Evolutionary conservation across 2,329 filamentous ascomycete genomes (phyloP), one percentile per base, ranked within the genome.

Genomic region (Colletotrichum tropicicola): DNA sequence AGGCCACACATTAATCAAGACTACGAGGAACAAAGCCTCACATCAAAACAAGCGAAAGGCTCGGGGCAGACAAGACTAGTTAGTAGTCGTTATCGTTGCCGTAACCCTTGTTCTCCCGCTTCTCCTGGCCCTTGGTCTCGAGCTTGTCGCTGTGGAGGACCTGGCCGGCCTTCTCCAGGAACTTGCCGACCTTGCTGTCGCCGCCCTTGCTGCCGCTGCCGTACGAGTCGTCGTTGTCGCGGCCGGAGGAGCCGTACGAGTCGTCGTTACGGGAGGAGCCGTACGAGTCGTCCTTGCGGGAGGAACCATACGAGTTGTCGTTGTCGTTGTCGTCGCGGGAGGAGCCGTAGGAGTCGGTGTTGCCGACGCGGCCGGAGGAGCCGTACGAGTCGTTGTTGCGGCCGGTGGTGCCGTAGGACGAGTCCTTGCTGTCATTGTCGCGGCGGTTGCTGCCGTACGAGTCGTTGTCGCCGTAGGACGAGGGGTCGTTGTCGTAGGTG

Each of bases 161-260:
- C 12, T 75, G 73, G 8, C 86, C 85, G 6, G 82, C 83, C 79
- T 87, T 89, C 77, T 90, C 85, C 74, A 89, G 77, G 23, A 89
- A 60, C 76, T 86, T 88, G 48, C 87, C 87, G 21, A 86, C 56
- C 15, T 80, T 82, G 53, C 83, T 85, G 71, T 69, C 48, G 64
- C 61, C 60, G 48, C 48, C 45, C n/a, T 21, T 35, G 30, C 30
- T 12, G 19, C 39, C n/a, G 39, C 17, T 21, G 39, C 67, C 65
- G 49, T 68, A 68, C 19, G 65, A 66, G 58, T 69, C 68, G 2
- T 59, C 53, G 52, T 65, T 37, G 17, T 44, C 17, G 35, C 59
- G 44, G 10, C 48, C 44, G 43, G 59, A 57, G 17, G 66, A 23
- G 35, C 47, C 19, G 32, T 39, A 70, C 23, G 68, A 67, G n/a